phyloP scores from a whole-genome alignment of 176 grass and related monocot species.

The Avena atlantica region DNA sequence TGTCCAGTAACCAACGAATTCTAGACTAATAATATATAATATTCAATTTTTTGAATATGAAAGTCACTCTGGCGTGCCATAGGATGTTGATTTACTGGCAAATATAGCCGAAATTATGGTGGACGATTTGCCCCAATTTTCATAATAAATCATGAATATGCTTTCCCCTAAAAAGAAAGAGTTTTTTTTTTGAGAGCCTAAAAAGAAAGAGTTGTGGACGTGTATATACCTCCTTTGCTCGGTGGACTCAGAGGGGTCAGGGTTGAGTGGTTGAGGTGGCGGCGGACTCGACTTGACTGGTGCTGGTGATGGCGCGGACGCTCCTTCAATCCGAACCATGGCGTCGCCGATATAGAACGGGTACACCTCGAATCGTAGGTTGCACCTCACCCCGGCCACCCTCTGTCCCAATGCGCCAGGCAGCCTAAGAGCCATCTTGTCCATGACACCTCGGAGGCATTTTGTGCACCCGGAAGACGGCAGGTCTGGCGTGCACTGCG shows the following conservation, averaged over 20 bases:
- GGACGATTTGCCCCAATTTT: too few relatives aligned
- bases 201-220: too few relatives aligned
- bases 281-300: neutral
- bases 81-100: too few relatives aligned
- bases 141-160: too few relatives aligned
- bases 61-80: neutral
- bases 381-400: conserved; percentile 36
- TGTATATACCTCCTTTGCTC: conserved; percentile 23
- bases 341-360: conserved; percentile 42
- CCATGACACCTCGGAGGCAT: conserved; percentile 3
- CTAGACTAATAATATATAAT: neutral
- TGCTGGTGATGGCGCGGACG: neutral
- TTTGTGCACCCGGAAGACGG: neutral
- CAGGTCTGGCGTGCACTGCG: conserved; percentile 58
- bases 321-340: conserved; percentile 12
- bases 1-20: too few relatives aligned
- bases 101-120: too few relatives aligned
- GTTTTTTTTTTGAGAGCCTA: too few relatives aligned
- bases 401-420: neutral
- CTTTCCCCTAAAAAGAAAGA: too few relatives aligned
- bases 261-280: too few relatives aligned
- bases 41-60: neutral
- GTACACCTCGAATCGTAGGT: conserved; percentile 26
- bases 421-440: neutral
- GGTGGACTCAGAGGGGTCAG: neutral